A percentile compares a stretch with the other conserved stretches of the same genome.
These are phyloP conservation scores for Hymenoscyphus salicellus DNA, from an alignment of 2,329 filamentous ascomycete genomes.

Conservation along the genomic window DNA sequence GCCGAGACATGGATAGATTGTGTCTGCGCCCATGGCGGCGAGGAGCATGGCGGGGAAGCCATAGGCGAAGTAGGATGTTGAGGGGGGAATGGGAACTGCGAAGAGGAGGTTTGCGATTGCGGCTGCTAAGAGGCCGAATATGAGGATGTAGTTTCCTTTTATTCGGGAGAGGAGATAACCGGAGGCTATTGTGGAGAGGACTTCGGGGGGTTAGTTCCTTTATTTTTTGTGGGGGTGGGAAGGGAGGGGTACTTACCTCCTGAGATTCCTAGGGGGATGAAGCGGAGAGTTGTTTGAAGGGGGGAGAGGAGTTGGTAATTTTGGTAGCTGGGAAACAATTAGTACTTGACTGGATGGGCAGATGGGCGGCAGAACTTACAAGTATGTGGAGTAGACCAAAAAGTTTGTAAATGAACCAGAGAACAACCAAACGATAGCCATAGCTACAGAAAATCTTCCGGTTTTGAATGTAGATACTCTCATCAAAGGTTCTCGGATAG, in stretches of 20 bases:
- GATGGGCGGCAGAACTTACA: constrained; percentile 17
- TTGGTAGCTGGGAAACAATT: constrained; percentile 51
- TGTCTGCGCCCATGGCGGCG: constrained; percentile 64
- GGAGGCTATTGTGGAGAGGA: constrained; percentile 22
- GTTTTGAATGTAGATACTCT: constrained; percentile 63
- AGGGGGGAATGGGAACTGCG: constrained; percentile 58
- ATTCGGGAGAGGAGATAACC: constrained; percentile 29
- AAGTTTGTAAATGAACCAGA: constrained; percentile 68
- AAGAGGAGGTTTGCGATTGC: constrained; percentile 57
- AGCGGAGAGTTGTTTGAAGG: constrained; percentile 66
- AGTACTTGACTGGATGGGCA: not conserved
- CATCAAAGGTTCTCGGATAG: constrained; percentile 55
- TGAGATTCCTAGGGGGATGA: constrained; percentile 62
- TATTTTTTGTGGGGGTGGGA: not conserved
- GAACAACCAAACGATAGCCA: constrained; percentile 64
- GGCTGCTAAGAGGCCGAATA: constrained; percentile 41
- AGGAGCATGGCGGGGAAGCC: constrained; percentile 65
- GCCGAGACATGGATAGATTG: constrained; percentile 62
- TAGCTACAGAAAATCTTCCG: constrained; percentile 57
- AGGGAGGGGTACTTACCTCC: constrained; percentile 39
- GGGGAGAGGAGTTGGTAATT: constrained; percentile 60
- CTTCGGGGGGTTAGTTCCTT: constrained; percentile 10
- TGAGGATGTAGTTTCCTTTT: constrained; percentile 53
- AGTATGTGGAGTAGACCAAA: constrained; percentile 66
- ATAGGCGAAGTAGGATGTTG: constrained; percentile 65